Base-by-base conservation (phyloP, 805 yeast genomes). In the Clavispora asparagi region DNA sequence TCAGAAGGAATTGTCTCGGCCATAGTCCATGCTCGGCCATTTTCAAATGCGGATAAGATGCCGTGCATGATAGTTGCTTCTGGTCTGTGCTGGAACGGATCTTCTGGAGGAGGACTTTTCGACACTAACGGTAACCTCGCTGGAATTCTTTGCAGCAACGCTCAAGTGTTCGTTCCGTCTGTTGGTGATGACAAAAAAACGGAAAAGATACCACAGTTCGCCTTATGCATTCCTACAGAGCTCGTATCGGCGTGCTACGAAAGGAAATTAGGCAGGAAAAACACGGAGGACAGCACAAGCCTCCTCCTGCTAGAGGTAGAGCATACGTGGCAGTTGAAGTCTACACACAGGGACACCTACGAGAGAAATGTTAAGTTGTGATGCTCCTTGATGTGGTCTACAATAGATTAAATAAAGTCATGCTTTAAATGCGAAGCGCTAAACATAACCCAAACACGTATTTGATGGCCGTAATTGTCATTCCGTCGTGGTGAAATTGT, bases 11-110 rank as follows among this genome's bases (percentile, higher is more conserved):
- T 47, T 14, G 45, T 71, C 4, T 59, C 59, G 29, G 50, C 62
- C n/a, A 48, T 48, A 7, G 43, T 61, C 1, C 1, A 11, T 33
- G 25, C 61, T 45, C 46, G 42, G 11, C 43, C 57, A 4, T 44
- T 47, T 17, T n/a, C 16, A 9, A 14, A 26, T 7, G 43, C 43
- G 4, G 36, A 46, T 7, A 26, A 38, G 17, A 32, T 32, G 11
- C 55, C 47, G 4, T 49, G 56, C 10, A 47, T 73, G 46, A 53
- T 71, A 2, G 54, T 73, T 0, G 58, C 74, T 1, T 69, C 78
- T 0, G 61, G 76, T 0, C 61, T 73, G 8, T 74, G 78, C 53
- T 76, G 79, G 79, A 70, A 74, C 44, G 80, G 80, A 1, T 74
- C 79, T 4, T 70, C 77, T 1, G 80, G 80, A 0, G 79, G 79